phyloP scores from a whole-genome alignment of 208 protist species.

The Crithidia expoeki region DNA sequence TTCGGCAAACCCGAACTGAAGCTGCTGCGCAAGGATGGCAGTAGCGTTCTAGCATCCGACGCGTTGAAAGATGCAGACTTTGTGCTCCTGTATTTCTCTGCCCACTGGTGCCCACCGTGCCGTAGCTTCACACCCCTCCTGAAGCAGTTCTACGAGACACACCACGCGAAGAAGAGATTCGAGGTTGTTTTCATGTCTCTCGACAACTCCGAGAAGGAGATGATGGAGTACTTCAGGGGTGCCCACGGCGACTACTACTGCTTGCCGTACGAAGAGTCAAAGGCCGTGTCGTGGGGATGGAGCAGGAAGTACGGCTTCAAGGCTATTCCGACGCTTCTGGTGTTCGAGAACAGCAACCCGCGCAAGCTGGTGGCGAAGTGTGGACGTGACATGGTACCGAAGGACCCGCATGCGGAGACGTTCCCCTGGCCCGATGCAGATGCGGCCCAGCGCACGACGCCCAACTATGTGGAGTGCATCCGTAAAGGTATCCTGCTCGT shows the following conservation, averaged over 20 bases:
- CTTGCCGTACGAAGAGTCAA: conserved; percentile 36
- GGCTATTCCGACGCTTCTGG: conserved; percentile 49
- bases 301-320: conserved; percentile 33
- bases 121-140: conserved; percentile 82
- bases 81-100: conserved; percentile 83
- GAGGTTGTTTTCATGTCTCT: conserved; percentile 57
- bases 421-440: conserved; percentile 50
- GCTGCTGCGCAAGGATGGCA: conserved; percentile 52
- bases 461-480: not conserved
- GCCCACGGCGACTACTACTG: conserved; percentile 46
- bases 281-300: conserved; percentile 22
- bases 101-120: conserved; percentile 90
- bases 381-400: conserved; percentile 35
- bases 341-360: conserved; percentile 37
- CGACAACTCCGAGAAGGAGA: conserved; percentile 47
- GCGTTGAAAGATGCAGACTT: conserved; percentile 43
- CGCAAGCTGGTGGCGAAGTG: conserved; percentile 28
- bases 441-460: not conserved
- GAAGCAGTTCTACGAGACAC: conserved; percentile 60
- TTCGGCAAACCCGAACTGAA: conserved; percentile 18
- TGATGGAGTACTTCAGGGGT: conserved; percentile 48
- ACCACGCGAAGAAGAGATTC: conserved; percentile 50
- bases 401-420: conserved; percentile 38
- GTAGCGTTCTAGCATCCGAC: conserved; percentile 15
- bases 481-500: not conserved